Evolutionary conservation across 2,329 filamentous ascomycete species (phyloP), one percentile per base, ranked within the genome.

Genomic region (Fusarium pseudocircinatum): DNA sequence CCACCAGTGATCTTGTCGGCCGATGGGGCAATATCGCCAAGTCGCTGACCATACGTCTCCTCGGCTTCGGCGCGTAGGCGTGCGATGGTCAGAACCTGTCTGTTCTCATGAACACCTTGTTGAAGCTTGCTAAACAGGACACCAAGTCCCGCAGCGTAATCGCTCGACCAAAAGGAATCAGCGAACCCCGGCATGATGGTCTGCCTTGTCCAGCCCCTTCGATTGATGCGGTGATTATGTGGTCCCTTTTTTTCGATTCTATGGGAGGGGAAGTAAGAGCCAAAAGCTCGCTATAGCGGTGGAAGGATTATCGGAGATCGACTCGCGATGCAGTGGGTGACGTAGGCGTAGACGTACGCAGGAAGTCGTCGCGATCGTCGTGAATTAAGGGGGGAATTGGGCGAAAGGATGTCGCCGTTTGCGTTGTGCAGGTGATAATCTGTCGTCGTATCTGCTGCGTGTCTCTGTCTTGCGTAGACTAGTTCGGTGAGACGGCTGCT

Each of bases 71-170:
- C 96, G 84, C 96, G 94, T 92, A 98, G 89, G 69, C 94, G 94
- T 73, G 96, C 95, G 79, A 99, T 91, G 42, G 93, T 96, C 73
- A 99, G 86, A 69, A 99, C 88, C 84, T 99, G 96, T 79, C 96
- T 93, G 83, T 99, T 97, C 84, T 99, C 96, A 77, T 95, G 89
- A 67, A 97, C 93, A 70, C 96, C 96, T 83, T 99, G 96, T 83
- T 98, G 95, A 63, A 99, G 92, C 87, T 99, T 99, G 82, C 91
- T 91, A 80, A 98, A 99, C 74, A 99, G 89, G 74, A 98, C 95
- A 62, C 96, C 95, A 75, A 99, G 90, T 72, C 96, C 91, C 87
- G 94, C 95, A 82, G 96, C 96, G 88, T 98, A 98, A 88, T 99
- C 96, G 81, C 91, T 90, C 71, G 96, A 97, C 96, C 96, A 99